A percentile compares a stretch with the other conserved stretches of the same genome.
These are phyloP conservation scores for Cercospora janseana DNA, from an alignment of 2,329 filamentous ascomycete genomes.

Conservation along the genomic window DNA sequence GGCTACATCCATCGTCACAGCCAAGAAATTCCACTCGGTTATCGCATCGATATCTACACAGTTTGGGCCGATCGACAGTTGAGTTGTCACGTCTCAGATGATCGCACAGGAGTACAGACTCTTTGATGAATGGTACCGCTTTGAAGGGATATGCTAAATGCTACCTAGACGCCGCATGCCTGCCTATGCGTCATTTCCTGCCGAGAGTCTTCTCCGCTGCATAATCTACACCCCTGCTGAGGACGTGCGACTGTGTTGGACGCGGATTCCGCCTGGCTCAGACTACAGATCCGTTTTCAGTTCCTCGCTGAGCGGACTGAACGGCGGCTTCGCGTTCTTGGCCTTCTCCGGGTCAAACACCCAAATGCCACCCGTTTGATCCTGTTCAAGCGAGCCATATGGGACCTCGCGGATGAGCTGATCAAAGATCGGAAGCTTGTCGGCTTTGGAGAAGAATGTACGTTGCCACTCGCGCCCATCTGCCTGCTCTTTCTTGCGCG, in stretches of 20 bases:
- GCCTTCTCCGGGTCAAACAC: conserved; percentile 60
- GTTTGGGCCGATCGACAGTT: too few species aligned
- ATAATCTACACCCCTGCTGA: conserved; percentile 7
- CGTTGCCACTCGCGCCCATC: conserved; percentile 77
- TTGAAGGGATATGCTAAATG: too few species aligned
- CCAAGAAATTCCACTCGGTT: conserved; percentile 5
- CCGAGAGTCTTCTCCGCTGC: background rate
- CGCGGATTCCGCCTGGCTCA: background rate
- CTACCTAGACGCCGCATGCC: conserved; percentile 5
- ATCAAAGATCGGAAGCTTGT: conserved; percentile 46
- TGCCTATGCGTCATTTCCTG: conserved; percentile 17
- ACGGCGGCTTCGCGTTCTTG: conserved; percentile 35
- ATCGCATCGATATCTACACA: background rate
- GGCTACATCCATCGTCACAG: conserved; percentile 7
- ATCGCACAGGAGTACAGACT: too few species aligned
- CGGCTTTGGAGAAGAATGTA: conserved; percentile 67
- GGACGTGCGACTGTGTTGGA: conserved; percentile 4
- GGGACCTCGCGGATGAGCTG: conserved; percentile 49
- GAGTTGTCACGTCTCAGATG: too few species aligned
- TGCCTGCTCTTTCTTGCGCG: conserved; percentile 70
- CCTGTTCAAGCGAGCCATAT: conserved; percentile 51
- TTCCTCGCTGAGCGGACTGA: conserved; percentile 30
- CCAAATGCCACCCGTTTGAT: conserved; percentile 70
- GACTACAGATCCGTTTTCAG: conserved; percentile 30
- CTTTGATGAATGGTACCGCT: too few species aligned